Evolutionary conservation across 352 stramenopile species (phyloP).

Genomic region (Phytophthora boehmeriae): DNA sequence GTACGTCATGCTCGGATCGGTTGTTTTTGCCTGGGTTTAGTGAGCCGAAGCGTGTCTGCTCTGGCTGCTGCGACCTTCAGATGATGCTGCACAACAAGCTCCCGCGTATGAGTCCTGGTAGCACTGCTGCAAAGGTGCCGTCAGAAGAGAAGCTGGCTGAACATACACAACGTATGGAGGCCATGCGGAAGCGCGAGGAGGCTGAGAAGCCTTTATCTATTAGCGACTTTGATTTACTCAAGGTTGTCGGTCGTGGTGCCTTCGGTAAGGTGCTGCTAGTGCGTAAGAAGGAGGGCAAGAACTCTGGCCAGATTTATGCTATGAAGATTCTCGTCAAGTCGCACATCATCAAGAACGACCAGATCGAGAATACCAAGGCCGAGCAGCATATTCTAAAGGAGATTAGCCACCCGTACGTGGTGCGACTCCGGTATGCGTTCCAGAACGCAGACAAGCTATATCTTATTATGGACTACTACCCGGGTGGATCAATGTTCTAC

Average conservation of each 20-base stretch:
- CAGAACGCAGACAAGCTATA: slow-evolving; percentile 95
- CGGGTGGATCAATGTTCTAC: slow-evolving; percentile 90
- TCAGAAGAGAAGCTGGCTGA: slow-evolving; percentile 71
- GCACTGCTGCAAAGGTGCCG: slow-evolving; percentile 30
- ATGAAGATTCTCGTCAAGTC: slow-evolving; percentile 96
- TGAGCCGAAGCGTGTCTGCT: slow-evolving; percentile 87
- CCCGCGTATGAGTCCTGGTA: slow-evolving; percentile 52
- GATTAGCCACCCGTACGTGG: slow-evolving; percentile 89
- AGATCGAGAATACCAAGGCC: slow-evolving; percentile 93
- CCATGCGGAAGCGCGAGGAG: slow-evolving; percentile 83
- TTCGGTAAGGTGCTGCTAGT: slow-evolving; percentile 97
- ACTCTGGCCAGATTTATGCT: slow-evolving; percentile 88
- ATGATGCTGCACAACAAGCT: slow-evolving; percentile 90
- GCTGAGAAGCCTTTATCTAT: slow-evolving; percentile 80
- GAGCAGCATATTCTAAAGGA: slow-evolving; percentile 91
- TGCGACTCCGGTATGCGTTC: slow-evolving; percentile 86
- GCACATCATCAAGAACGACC: slow-evolving; percentile 93
- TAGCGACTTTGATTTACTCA: slow-evolving; percentile 95
- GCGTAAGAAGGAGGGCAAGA: slow-evolving; percentile 91
- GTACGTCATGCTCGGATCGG: slow-evolving; percentile 84
- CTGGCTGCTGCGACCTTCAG: slow-evolving; percentile 84
- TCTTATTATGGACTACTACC: slow-evolving; percentile 96
- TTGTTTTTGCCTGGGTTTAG: slow-evolving; percentile 88
- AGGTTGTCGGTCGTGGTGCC: slow-evolving; percentile 94
- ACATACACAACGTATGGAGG: slow-evolving; percentile 71